These are phyloP conservation scores for Penicillium paneum DNA, from an alignment of 2,329 filamentous ascomycete genomes.

Conservation along the genomic window DNA sequence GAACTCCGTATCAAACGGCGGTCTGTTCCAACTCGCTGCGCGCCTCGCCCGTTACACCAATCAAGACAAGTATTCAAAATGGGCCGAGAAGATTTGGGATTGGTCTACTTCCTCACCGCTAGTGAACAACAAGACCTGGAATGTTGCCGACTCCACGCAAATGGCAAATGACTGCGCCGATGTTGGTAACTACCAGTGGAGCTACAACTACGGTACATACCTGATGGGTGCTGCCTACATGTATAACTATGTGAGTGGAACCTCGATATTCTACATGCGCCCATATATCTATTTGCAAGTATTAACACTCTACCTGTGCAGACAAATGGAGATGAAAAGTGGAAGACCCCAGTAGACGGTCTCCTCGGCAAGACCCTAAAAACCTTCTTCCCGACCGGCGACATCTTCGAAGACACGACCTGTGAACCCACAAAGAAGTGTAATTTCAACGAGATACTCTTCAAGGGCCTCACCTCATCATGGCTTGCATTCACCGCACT, in stretches of 20 bases:
- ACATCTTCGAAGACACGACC: conserved; percentile 50
- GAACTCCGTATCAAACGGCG: conserved; percentile 75
- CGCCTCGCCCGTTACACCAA: conserved; percentile 65
- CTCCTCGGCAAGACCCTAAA: conserved; percentile 50
- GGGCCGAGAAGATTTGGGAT: conserved; percentile 61
- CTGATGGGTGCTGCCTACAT: conserved; percentile 62
- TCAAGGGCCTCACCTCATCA: conserved; percentile 67
- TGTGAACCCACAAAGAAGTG: conserved; percentile 63
- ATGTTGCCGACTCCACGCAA: conserved; percentile 64
- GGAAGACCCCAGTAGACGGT: conserved; percentile 56
- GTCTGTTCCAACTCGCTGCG: conserved; percentile 77
- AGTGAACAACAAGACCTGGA: conserved; percentile 58
- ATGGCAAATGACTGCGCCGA: conserved; percentile 54
- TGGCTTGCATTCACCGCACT: conserved; percentile 62
- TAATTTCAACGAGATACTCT: conserved; percentile 53
- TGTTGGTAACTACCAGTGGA: conserved; percentile 62
- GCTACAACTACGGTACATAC: conserved; percentile 63
- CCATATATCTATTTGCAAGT: no score
- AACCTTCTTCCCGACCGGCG: conserved; percentile 52
- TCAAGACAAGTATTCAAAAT: conserved; percentile 62
- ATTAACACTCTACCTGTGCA: neutral
- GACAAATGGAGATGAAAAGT: conserved; percentile 52
- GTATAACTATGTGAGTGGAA: conserved; percentile 57
- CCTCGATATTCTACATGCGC: no score
- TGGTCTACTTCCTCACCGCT: conserved; percentile 57